Evolutionary conservation across 164 flowering plant species (phyloP).

Genomic region (Hamamelis virginiana): DNA sequence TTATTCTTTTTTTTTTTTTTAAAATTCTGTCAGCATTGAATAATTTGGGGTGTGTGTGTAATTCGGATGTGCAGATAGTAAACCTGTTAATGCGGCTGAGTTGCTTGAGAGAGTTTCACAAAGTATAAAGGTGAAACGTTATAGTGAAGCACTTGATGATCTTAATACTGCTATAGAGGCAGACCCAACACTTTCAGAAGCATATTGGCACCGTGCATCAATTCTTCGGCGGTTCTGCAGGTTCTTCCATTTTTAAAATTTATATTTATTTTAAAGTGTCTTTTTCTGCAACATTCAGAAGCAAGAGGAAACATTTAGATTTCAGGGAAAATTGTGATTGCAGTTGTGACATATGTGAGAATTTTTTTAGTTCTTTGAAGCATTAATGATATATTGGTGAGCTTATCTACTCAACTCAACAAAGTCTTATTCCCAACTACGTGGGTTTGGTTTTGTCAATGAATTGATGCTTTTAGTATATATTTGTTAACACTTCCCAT

Average conservation of each 20-base stretch:
- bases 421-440: no score
- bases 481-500: no score
- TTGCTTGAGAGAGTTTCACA: constrained; percentile 74
- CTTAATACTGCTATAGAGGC: constrained; percentile 88
- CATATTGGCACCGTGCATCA: constrained; percentile 73
- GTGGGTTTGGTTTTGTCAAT: no score
- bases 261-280: no score
- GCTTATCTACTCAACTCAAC: no score
- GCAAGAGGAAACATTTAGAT: background rate
- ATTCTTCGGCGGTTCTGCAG: constrained; percentile 87
- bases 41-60: background rate
- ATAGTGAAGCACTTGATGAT: constrained; percentile 80
- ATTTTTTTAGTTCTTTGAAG: no score
- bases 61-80: constrained; percentile 48
- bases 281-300: no score
- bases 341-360: no score
- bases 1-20: no score
- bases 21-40: background rate
- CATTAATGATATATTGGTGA: no score
- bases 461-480: no score
- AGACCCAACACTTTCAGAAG: constrained; percentile 83
- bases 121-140: constrained; percentile 67
- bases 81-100: constrained; percentile 54
- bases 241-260: constrained; percentile 26
- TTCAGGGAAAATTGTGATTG: no score